Evolutionary conservation across 1,284 basidiomycete genomes (phyloP).

Genomic region (Cutaneotrichosporon sp.): DNA sequence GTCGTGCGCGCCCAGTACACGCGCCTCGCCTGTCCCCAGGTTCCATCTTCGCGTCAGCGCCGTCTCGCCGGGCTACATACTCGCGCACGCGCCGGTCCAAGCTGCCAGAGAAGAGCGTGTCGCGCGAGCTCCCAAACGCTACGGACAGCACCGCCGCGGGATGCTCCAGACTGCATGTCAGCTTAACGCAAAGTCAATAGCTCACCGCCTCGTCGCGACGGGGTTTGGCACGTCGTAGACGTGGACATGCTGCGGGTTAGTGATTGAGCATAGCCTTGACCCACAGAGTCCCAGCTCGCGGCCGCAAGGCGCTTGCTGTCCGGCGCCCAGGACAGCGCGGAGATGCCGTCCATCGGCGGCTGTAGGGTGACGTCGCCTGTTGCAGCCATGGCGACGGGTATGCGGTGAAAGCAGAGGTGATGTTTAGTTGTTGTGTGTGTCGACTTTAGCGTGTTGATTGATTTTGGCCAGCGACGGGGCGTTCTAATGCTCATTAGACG

Average conservation of each 20-base stretch:
- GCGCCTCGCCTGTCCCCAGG: constrained; percentile 46
- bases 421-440: neutral
- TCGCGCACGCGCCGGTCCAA: constrained; percentile 53
- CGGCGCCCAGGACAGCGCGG: constrained; percentile 74
- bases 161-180: constrained; percentile 32
- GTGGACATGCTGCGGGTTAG: neutral
- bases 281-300: constrained; percentile 82
- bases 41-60: constrained; percentile 47
- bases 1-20: constrained; percentile 49
- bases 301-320: constrained; percentile 70
- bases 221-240: constrained; percentile 4
- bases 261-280: constrained; percentile 28
- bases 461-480: neutral
- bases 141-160: constrained; percentile 46
- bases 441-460: neutral
- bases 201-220: neutral
- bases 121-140: constrained; percentile 44
- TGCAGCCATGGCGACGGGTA: neutral
- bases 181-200: constrained; percentile 20
- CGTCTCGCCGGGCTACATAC: constrained; percentile 38
- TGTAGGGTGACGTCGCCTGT: constrained; percentile 43
- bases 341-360: constrained; percentile 78
- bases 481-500: too few relatives aligned
- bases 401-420: neutral
- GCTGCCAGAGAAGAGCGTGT: constrained; percentile 48